Base-by-base conservation (phyloP, 148 eudicot species). In the Talinum fruticosum region DNA sequence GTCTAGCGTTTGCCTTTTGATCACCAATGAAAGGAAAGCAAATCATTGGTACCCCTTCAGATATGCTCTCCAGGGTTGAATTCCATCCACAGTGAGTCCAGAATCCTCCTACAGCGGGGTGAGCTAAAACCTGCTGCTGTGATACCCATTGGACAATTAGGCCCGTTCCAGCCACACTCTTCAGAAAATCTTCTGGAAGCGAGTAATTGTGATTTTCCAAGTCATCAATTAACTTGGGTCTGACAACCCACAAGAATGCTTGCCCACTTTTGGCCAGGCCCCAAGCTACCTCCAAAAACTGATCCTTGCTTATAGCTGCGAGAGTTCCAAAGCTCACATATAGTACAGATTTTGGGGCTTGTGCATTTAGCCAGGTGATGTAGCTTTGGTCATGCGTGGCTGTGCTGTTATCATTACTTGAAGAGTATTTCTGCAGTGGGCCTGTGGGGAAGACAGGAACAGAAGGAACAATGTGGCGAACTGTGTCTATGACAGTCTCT, bases 21-120 rank as follows among this genome's bases (percentile, higher is more conserved):
- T 88, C 91, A 15, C 85, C 87, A 38, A 88, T 82, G 30, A 76
- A 85, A 2, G 88, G 89, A 30, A 78, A 71, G 73, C 90, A 89
- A 29, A 89, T 82, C 92, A 89, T 87, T 4, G 92, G 90, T 66
- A 87, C 83, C n/a, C 89, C 91, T 76, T 85, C 87, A 45, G 76
- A 83, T 2, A 88, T 79, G 49, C 91, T 88, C 83, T 88, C 91
- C 16, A 88, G 54, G 2, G 86, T 86, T 23, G 91, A 89, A 44
- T 89, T 89, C 92, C 92, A 89, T 10, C 92, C 92, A 64, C 76
- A 51, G 75, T 89, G 90, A 28, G 86, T 89, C 92, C 88, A 87
- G 36, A 89, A 89, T 10, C 87, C 89, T 29, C 92, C 88, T 5
- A 82, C 75, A n/a, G 87, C 65, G 0, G 87, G 86, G 66, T 89